Evolutionary conservation across 2,329 filamentous ascomycete genomes (phyloP), one percentile per base, ranked within the genome.

Genomic region (Xylariales sp.): DNA sequence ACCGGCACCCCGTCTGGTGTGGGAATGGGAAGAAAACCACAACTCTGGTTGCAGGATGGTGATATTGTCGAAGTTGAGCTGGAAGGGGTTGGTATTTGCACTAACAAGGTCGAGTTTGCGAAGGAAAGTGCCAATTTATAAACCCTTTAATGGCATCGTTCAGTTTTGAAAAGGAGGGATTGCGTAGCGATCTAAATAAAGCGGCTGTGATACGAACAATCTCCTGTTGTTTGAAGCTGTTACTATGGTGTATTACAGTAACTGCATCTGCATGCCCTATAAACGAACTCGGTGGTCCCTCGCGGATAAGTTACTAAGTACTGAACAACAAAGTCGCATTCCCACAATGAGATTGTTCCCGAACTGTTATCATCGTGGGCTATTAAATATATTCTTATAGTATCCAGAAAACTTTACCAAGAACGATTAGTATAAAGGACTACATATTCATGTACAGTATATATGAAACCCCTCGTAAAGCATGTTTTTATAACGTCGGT

Each of bases 1-100:
- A 91, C 89, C 2, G 89, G 89, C 72, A 91, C 89, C 77, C 91
- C 90, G 0, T 85, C 89, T 68, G 91, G 91, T 39, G 91, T 93
- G 23, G 91, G 89, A 1, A 90, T 91, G 86, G 91, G 90, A 14
- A 84, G 86, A 57, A 89, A 85, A 64, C 90, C 90, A 3, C 86
- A 85, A 65, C 72, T 91, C 9, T 93, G 90, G 89, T 80, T 93
- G 64, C 88, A 90, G 78, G 85, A 93, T 76, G 89, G 90, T 4
- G 91, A 93, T 77, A 80, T 88, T 28, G 89, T 93, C 23, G 89
- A 92, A 76, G 90, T 93, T 57, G 84, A 83, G 6, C 82, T 93
- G 1, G 89, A 93, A 72, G 82, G 84, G 1, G 87, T 93, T 6
- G 91, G 91, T 30, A 85, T 84, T 14, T 89, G 85, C 72, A 84